phyloP scores from a whole-genome alignment of 2,329 filamentous ascomycete species.

The Didymella pinodella region DNA sequence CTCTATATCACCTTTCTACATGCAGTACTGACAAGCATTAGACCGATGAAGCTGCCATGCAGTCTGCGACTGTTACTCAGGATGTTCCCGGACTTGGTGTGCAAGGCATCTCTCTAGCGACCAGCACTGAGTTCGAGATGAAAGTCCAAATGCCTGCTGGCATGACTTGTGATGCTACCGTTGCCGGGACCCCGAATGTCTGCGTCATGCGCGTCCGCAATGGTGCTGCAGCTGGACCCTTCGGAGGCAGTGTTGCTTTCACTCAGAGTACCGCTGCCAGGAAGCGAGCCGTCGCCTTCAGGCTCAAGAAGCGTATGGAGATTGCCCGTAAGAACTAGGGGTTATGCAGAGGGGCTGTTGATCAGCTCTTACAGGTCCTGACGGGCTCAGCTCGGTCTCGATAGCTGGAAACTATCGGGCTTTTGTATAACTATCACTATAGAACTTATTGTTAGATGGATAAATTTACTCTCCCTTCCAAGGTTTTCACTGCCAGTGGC shows the following conservation, averaged over 20 bases:
- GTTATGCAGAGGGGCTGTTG: not conserved
- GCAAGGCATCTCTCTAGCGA: slow-evolving; percentile 65
- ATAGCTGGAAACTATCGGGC: not conserved
- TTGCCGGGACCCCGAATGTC: slow-evolving; percentile 67
- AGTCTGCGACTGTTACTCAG: slow-evolving; percentile 65
- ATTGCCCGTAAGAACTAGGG: slow-evolving; percentile 36
- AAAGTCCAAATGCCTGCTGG: slow-evolving; percentile 71
- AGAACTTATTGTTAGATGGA: not conserved
- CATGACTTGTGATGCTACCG: slow-evolving; percentile 70
- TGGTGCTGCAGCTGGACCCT: slow-evolving; percentile 67
- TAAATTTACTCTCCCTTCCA: not conserved
- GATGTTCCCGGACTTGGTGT: slow-evolving; percentile 68
- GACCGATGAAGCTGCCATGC: slow-evolving; percentile 66
- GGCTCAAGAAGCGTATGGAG: slow-evolving; percentile 51
- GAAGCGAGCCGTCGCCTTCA: slow-evolving; percentile 69
- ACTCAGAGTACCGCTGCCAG: slow-evolving; percentile 65
- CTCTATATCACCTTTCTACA: no score
- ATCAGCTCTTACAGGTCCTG: not conserved
- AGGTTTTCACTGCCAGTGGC: not conserved
- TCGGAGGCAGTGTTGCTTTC: slow-evolving; percentile 72
- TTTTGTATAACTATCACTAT: not conserved
- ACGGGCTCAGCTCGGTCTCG: not conserved
- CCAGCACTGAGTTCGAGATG: slow-evolving; percentile 69
- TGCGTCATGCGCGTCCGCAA: slow-evolving; percentile 73
- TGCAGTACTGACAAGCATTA: slow-evolving; percentile 3